Percentiles rank a stretch among this genome's conserved stretches.
Evolutionary conservation across 768 basidiomycete species (phyloP).

Genomic region (Kwoniella dejecticola): DNA sequence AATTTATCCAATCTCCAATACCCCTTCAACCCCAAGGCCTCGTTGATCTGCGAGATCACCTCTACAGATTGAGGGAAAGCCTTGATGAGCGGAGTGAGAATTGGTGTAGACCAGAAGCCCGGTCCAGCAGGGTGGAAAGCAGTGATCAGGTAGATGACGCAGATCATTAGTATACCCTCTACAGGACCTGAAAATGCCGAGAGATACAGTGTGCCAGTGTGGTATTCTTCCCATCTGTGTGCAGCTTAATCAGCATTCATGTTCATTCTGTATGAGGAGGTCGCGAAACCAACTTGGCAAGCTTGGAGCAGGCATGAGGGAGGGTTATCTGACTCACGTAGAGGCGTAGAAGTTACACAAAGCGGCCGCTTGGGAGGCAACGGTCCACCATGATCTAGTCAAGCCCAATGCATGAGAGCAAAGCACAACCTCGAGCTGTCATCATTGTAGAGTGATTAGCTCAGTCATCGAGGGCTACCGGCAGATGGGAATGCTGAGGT

Average conservation of each 20-base stretch:
- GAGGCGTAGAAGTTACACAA: slow-evolving; percentile 78
- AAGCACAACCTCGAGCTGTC: slow-evolving; percentile 86
- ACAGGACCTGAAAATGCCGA: slow-evolving; percentile 93
- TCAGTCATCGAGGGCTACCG: neutral
- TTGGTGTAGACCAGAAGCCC: slow-evolving; percentile 45
- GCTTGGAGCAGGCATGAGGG: neutral
- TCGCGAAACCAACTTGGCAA: too few species aligned
- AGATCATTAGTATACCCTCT: slow-evolving; percentile 89
- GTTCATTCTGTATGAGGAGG: too few species aligned
- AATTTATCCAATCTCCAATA: slow-evolving; percentile 58
- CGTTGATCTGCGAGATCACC: slow-evolving; percentile 26
- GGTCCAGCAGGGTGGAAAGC: slow-evolving; percentile 65
- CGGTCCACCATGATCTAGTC: slow-evolving; percentile 95
- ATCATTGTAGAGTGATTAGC: neutral
- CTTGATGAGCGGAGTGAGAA: slow-evolving; percentile 29
- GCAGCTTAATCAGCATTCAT: neutral
- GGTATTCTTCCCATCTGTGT: slow-evolving; percentile 61
- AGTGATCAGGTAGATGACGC: slow-evolving; percentile 72
- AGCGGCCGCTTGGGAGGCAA: slow-evolving; percentile 76
- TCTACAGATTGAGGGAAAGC: slow-evolving; percentile 16
- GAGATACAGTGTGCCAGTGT: slow-evolving; percentile 77
- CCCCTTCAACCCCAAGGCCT: slow-evolving; percentile 32
- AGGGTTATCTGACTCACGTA: slow-evolving; percentile 56
- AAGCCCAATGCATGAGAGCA: slow-evolving; percentile 82
- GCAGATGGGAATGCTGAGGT: too few species aligned